Base-by-base conservation (phyloP, 176 grass and related monocot species). In the Stipa capillata region DNA sequence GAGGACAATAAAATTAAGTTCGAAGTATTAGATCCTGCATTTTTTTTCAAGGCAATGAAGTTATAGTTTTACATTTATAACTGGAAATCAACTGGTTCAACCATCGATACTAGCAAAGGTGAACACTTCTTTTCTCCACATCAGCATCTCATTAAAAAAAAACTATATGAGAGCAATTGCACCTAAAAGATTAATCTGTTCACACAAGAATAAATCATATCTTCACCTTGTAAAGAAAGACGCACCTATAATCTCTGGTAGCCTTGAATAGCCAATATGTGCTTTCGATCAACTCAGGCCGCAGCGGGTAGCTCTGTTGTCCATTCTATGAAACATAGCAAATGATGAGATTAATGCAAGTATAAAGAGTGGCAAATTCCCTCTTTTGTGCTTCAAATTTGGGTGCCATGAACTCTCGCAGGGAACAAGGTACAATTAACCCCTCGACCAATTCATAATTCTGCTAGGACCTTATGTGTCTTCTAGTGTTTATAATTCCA, bases 201-300 rank as follows among this genome's bases (percentile, higher is more conserved):
- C 47, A 83, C 23, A 69, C 2, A 54, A 82, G 18, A 53, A 65
- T 25, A 82, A 62, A 52, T n/a, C 48, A 1, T 31, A 74, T 71
- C 47, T 86, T 90, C 73, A 85, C 69, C 49, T 86, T 82, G 63
- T 73, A 84, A 76, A 76, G 65, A 87, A 67, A 83, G 52, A 65
- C 86, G 90, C 53, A 97, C 95, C 95, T 97, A 69, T 84, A 29
- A 97, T 97, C 91, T 88, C 91, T 92, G 61, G 95, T 97, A 82
- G 95, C 89, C 91, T 94, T 97, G 83, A 92, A 97, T 37, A 97
- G 79, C 91, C 87, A 97, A 85, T 97, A 97, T 69, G 91, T 97
- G 77, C 95, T 97, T 87, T 97, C 95, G 55, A 97, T 97, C 83
- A 97, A 87, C 48, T 97, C 95, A 77, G 95, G 95, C 45, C 95